Base-by-base conservation (phyloP, 2,329 filamentous ascomycete species). In the Tolypocladium nubicola region DNA sequence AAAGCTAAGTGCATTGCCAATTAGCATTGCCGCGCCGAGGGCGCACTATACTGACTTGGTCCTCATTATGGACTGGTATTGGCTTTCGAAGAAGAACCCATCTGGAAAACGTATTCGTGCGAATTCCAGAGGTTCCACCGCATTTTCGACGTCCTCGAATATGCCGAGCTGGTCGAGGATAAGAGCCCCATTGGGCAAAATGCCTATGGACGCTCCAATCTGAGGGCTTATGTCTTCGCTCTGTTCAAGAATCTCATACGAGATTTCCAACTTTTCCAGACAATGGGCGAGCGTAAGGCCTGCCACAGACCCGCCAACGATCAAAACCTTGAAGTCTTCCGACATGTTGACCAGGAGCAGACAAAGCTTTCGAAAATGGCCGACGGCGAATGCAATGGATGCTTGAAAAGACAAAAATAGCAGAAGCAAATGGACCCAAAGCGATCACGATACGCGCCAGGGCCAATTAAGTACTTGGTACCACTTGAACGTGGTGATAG, bases 171-270 rank as follows among this genome's bases (percentile, higher is more conserved):
- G 80, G 53, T 81, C 78, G 1, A 81, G 63, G 11, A 82, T 74
- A 1, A 73, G 70, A 5, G 65, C 58, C 1, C 75, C 76, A 50
- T 77, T 70, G 2, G 79, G 70, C 2, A 72, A 58, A 1, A 81
- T 62, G 1, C 70, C 77, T 40, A 83, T 76, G 9, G 71, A 74
- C 0, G 78, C 78, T 1, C 80, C 80, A 0, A 75, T 66, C 40
- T 74, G 67, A 0, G 79, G 77, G 1, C 72, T 71, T 33, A 81
- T 72, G 0, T 71, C 63, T 0, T 60, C 49, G 50, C 75, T 68
- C 1, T 68, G 65, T 60, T 83, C 79, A 0, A 83, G 71, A 1
- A 83, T 60, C 8, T 78, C 61, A 63, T 75, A 82, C 58, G 80
- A 73, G 53, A 83, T 75, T 21, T 64, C 67, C 21, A 73, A 66